Conservation (phyloP, 2,329 filamentous ascomycete genomes). For the Chaetomiaceae sp. region DNA sequence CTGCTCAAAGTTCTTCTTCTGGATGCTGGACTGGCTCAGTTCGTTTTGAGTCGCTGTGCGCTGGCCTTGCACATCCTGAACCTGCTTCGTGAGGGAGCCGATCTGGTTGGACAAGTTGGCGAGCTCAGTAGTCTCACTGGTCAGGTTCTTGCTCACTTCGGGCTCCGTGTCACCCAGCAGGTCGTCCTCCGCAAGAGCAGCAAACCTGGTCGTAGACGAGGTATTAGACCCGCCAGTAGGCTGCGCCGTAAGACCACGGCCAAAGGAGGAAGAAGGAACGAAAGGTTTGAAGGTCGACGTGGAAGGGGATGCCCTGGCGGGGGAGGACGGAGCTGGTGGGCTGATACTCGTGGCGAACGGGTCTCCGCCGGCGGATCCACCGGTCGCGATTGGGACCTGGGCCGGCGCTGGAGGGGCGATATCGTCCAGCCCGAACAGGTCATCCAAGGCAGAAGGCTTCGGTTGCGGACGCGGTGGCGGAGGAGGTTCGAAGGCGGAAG, state of each 20-base stretch:
- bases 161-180: conserved; percentile 86
- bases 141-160: conserved; percentile 82
- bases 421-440: conserved; percentile 87
- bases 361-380: conserved; percentile 62
- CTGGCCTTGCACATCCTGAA: conserved; percentile 86
- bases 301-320: conserved; percentile 44
- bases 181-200: conserved; percentile 57
- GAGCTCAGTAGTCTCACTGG: conserved; percentile 83
- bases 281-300: conserved; percentile 76
- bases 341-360: conserved; percentile 54
- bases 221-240: conserved; percentile 60
- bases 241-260: conserved; percentile 72
- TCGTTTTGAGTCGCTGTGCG: conserved; percentile 75
- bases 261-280: conserved; percentile 86
- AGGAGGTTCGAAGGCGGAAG: conserved; percentile 50
- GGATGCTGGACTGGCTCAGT: conserved; percentile 70
- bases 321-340: conserved; percentile 48
- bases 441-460: conserved; percentile 72
- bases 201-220: conserved; percentile 37
- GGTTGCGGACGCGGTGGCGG: conserved; percentile 39
- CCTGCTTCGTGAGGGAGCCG: conserved; percentile 82
- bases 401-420: conserved; percentile 46
- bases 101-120: conserved; percentile 97
- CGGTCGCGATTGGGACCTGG: conserved; percentile 63
- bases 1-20: conserved; percentile 91